phyloP scores from a whole-genome alignment of 2,329 filamentous ascomycete genomes.

The Alternaria tenuissima region DNA sequence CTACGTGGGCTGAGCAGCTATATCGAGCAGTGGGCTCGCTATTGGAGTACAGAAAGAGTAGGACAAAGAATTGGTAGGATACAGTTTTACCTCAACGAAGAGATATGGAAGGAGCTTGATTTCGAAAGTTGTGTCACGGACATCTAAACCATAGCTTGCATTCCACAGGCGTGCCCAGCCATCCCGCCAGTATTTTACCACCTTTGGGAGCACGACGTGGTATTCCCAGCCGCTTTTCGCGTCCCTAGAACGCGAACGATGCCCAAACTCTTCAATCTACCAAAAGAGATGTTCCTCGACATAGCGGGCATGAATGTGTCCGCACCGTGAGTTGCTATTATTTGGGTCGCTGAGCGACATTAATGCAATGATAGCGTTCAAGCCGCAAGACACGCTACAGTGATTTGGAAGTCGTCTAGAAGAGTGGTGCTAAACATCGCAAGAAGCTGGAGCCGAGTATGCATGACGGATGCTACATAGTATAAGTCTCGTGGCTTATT shows the following conservation, averaged over 20 bases:
- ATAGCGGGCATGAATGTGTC: too few relatives aligned
- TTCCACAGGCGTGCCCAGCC: background rate
- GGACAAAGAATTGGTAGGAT: background rate
- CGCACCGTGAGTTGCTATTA: background rate
- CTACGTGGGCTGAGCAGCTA: background rate
- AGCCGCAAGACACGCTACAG: background rate
- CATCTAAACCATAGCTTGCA: background rate
- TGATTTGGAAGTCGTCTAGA: background rate
- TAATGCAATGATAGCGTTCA: background rate
- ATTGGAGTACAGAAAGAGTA: background rate
- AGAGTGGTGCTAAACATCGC: background rate
- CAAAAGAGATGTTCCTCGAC: background rate
- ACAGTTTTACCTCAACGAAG: background rate
- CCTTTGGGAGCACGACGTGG: background rate
- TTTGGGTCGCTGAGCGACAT: background rate
- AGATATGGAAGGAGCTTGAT: slow-evolving; percentile 1
- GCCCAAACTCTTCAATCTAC: background rate
- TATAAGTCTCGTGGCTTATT: background rate
- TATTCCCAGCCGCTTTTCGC: background rate
- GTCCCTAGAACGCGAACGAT: background rate
- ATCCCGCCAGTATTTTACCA: background rate
- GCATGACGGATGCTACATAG: background rate
- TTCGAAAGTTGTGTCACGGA: background rate
- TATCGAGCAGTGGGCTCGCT: background rate
- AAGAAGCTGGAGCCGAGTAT: background rate